phyloP scores from a whole-genome alignment of 768 basidiomycete species.

The Pleurotus giganteus region DNA sequence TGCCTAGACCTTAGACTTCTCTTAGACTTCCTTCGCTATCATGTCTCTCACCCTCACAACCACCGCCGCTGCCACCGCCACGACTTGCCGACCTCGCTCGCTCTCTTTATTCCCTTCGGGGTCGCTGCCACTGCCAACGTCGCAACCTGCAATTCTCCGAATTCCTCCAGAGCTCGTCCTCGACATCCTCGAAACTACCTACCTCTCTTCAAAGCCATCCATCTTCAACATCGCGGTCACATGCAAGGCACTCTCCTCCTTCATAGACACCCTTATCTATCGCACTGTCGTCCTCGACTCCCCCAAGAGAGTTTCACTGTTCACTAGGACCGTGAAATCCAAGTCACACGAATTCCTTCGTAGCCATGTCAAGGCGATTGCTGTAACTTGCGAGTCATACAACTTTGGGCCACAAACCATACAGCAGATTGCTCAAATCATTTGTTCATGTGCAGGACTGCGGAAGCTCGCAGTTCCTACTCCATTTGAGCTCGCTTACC shows the following conservation, averaged over 20 bases:
- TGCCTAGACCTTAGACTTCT: neutral
- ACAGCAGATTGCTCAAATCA: constrained; percentile 24
- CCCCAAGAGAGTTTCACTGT: constrained; percentile 25
- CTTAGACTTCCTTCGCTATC: neutral
- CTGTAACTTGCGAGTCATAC: constrained; percentile 27
- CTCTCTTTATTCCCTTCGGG: constrained; percentile 17
- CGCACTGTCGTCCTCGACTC: constrained; percentile 35
- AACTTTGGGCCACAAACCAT: constrained; percentile 5
- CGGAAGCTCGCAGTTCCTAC: constrained; percentile 28
- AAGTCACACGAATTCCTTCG: constrained; percentile 26
- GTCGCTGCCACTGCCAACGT: constrained; percentile 16
- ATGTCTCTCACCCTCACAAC: constrained; percentile 12
- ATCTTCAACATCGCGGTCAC: constrained; percentile 30
- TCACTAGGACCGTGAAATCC: constrained; percentile 31
- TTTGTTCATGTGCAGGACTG: constrained; percentile 32
- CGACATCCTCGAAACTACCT: constrained; percentile 33
- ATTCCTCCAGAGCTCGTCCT: constrained; percentile 38
- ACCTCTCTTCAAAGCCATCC: constrained; percentile 25
- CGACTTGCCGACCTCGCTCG: constrained; percentile 13
- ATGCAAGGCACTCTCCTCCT: constrained; percentile 27
- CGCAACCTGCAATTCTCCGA: constrained; percentile 19
- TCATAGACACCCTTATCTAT: constrained; percentile 36
- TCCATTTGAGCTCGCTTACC: constrained; percentile 16
- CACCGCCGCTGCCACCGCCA: neutral
- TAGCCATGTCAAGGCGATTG: constrained; percentile 34